These are phyloP conservation scores for Chlorella sp. DNA, from an alignment of 139 green algal genomes.

Conservation along the genomic window DNA sequence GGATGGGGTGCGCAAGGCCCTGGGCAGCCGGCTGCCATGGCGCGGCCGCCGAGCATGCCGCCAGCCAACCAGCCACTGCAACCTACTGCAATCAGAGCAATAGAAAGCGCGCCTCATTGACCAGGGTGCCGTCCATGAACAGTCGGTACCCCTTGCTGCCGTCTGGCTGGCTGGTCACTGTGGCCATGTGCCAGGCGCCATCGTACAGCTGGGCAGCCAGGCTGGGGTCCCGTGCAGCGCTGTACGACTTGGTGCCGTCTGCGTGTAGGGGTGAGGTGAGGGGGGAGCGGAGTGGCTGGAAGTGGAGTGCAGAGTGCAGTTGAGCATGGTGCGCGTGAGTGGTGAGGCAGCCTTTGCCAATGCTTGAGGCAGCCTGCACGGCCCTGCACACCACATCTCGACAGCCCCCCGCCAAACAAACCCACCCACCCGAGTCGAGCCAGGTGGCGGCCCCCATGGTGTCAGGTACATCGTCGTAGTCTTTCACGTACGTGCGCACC, in stretches of 20 bases:
- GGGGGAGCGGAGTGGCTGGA: not conserved
- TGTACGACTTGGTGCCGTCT: constrained; percentile 25
- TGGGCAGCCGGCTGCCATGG: too few relatives aligned
- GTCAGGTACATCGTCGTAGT: constrained; percentile 48
- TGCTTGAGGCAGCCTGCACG: too few relatives aligned
- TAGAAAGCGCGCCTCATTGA: constrained; percentile 20
- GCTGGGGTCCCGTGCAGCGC: not conserved
- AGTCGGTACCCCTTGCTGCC: constrained; percentile 41
- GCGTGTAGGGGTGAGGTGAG: not conserved
- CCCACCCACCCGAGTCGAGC: constrained; percentile 56
- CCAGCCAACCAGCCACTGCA: too few relatives aligned
- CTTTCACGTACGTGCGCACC: constrained; percentile 57
- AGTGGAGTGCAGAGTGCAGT: too few relatives aligned
- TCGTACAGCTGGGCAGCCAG: constrained; percentile 37
- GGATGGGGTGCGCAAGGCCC: too few relatives aligned
- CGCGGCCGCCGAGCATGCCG: too few relatives aligned
- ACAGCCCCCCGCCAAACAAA: not conserved
- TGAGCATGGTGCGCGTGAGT: too few relatives aligned
- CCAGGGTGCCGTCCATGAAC: constrained; percentile 55
- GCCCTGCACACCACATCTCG: too few relatives aligned
- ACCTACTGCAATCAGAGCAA: too few relatives aligned
- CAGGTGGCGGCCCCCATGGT: constrained; percentile 35
- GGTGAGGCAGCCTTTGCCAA: too few relatives aligned
- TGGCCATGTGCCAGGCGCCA: constrained; percentile 73
- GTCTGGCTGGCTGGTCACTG: constrained; percentile 53